Base-by-base conservation (phyloP, 1,139 yeast species). In the Debaryomyces sp. region DNA sequence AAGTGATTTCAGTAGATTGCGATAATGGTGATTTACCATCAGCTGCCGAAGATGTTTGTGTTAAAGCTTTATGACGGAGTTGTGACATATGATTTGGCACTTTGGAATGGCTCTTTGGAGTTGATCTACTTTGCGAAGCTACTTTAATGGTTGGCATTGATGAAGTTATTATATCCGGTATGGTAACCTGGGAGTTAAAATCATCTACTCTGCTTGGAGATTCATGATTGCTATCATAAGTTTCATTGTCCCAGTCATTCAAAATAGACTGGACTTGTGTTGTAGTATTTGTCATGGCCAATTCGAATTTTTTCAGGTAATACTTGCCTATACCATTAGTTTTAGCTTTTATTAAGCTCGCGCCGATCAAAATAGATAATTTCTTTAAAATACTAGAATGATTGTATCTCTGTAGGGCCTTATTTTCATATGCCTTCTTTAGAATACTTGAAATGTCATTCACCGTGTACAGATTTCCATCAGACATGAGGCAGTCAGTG, bases 191-290 rank as follows among this genome's bases (percentile, higher is more conserved):
- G 3, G 54, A 47, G 10, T 42, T 43, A 22, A 29, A 32, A 15
- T 33, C 37, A 8, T 52, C 43, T 30, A 29, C 13, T 22, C 27
- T 30, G 15, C 30, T 30, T 5, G 43, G 37, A 3, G 12, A 52
- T 17, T 27, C 40, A 6, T 15, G 17, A 18, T 35, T 35, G 1
- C 26, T 41, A n/a, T 45, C 47, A 10, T 40, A 52, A 10, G 47
- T 52, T 12, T 49, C 53, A 12, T 41, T 48, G 41, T 67, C 69
- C 77, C 77, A 72, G 10, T 58, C 61, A 10, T 52, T 54, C n/a
- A 71, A 37, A 7, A 71, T 54, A 5, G 58, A 50, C 41, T 60
- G 56, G 1, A 70, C 66, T 43, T 59, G 55, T 1, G 41, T 39
- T 2, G 66, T 54, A 1, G 70, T 56, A 1, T 49, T 33, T 4